Percentiles rank a stretch among this genome's conserved stretches.
These are phyloP conservation scores for Daedalea quercina DNA, from an alignment of 768 basidiomycete species.

Conservation along the genomic window DNA sequence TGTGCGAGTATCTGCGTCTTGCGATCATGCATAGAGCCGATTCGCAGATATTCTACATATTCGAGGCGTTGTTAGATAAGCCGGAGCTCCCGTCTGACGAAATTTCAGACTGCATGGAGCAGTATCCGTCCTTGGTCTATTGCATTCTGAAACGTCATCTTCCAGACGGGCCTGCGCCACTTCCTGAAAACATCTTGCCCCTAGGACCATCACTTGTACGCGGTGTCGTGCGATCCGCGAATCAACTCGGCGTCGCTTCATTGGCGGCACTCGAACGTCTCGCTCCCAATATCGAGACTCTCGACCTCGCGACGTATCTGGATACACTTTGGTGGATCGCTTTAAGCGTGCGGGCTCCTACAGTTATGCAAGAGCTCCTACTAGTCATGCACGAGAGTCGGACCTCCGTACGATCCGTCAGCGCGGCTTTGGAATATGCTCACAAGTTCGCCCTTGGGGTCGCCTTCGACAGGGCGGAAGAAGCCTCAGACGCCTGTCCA, in stretches of 20 bases:
- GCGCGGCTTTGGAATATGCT: slow-evolving; percentile 33
- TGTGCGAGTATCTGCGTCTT: slow-evolving; percentile 21
- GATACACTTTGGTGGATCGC: slow-evolving; percentile 47
- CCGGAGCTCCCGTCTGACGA: slow-evolving; percentile 24
- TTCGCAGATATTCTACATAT: slow-evolving; percentile 46
- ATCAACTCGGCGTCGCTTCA: slow-evolving; percentile 45
- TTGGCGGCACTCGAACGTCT: slow-evolving; percentile 57
- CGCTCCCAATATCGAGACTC: slow-evolving; percentile 32
- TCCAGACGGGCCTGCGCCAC: slow-evolving; percentile 28
- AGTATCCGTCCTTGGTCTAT: slow-evolving; percentile 48
- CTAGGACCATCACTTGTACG: slow-evolving; percentile 30
- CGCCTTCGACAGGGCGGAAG: slow-evolving; percentile 58
- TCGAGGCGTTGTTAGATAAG: slow-evolving; percentile 30
- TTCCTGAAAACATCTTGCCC: slow-evolving; percentile 26
- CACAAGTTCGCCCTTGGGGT: slow-evolving; percentile 51
- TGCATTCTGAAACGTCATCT: slow-evolving; percentile 42
- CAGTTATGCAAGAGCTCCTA: slow-evolving; percentile 53
- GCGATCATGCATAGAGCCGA: slow-evolving; percentile 47
- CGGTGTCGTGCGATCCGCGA: slow-evolving; percentile 48
- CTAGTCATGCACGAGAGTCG: slow-evolving; percentile 51
- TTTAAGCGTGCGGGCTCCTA: slow-evolving; percentile 42
- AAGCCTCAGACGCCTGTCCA: slow-evolving; percentile 60
- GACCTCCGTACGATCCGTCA: slow-evolving; percentile 11
- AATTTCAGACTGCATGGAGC: slow-evolving; percentile 38
- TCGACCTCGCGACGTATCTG: slow-evolving; percentile 38